Evolutionary conservation across 23 red algal species (phyloP), one percentile per base, ranked within the genome.

Genomic region (Rhodosorus marinus): DNA sequence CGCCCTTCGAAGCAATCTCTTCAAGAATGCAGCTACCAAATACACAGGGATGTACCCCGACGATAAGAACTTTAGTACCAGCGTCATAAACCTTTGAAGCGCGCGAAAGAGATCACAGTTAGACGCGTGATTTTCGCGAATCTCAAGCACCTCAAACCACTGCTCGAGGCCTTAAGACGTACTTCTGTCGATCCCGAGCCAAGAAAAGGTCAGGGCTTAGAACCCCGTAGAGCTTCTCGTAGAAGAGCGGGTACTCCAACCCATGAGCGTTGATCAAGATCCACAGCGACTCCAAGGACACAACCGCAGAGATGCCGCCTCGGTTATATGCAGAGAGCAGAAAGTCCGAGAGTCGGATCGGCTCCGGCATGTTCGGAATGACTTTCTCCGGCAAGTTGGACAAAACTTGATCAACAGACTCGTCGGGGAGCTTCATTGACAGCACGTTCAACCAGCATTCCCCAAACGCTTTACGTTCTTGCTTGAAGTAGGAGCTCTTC

Each of bases 211-310:
- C 51, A 0, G 46, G 31, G 3, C 23, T 45, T 35, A 92, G 23
- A 23, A 67, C 38, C 23, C 21, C 33, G 55, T 92, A 92, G 28
- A 92, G 46, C 41, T 72, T 73, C 36, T 58, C 36, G 46, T 92
- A 92, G 60, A 92, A 92, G 5, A 49, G 20, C 4, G 83, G 83
- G 56, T 92, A 92, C 28, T 92, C 83, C 27, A 92, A 64, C 24
- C 74, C 11, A 14, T 15, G 24, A 56, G 15, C 0, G 14, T 0
- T 26, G 1, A 55, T 30, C 2, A 19, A 21, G 2, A 52, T 3
- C 26, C 15, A 31, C 29, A 4, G 51, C 51, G 51, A 26, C 51
- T 0, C 2, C 51, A 55, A 3, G 6, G 51, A 1, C 51, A 55
- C 26, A 5, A 1, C 15, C 21, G 51, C 11, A 43, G 38, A 43